Percentiles rank a stretch among this genome's conserved stretches.
Evolutionary conservation across 176 grass and related monocot genomes (phyloP).

Genomic region (Musa schizocarpa): DNA sequence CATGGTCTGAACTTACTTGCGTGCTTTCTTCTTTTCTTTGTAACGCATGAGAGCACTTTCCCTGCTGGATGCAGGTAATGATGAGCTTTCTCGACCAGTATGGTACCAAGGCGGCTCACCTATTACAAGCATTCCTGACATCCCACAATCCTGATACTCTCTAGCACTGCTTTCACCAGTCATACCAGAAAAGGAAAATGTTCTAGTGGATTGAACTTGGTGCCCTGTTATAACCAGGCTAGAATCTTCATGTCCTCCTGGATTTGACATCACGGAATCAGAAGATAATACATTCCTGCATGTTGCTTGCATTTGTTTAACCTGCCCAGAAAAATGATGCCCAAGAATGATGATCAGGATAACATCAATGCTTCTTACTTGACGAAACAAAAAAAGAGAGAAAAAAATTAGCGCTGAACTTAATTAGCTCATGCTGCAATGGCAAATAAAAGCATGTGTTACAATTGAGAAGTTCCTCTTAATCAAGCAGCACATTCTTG

Average conservation of each 20-base stretch:
- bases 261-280: constrained; percentile 71
- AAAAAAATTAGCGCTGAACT: neutral
- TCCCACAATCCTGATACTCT: constrained; percentile 79
- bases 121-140: constrained; percentile 64
- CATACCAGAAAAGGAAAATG: constrained; percentile 79
- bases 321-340: constrained; percentile 12
- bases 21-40: constrained; percentile 94
- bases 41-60: constrained; percentile 73
- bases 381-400: neutral
- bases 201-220: constrained; percentile 52
- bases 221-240: constrained; percentile 39
- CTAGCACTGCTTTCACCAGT: constrained; percentile 86
- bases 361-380: neutral
- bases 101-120: constrained; percentile 70
- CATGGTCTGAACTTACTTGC: constrained; percentile 57
- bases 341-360: constrained; percentile 1
- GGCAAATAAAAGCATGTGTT: neutral
- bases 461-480: neutral
- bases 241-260: constrained; percentile 53
- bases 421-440: neutral
- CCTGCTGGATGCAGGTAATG: constrained; percentile 50
- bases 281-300: constrained; percentile 39
- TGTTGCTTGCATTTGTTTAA: constrained; percentile 24
- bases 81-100: constrained; percentile 41
- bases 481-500: neutral